A percentile compares a stretch with the other conserved stretches of the same genome.
phyloP scores from a whole-genome alignment of 768 basidiomycete species.

The Trametes punicea region DNA sequence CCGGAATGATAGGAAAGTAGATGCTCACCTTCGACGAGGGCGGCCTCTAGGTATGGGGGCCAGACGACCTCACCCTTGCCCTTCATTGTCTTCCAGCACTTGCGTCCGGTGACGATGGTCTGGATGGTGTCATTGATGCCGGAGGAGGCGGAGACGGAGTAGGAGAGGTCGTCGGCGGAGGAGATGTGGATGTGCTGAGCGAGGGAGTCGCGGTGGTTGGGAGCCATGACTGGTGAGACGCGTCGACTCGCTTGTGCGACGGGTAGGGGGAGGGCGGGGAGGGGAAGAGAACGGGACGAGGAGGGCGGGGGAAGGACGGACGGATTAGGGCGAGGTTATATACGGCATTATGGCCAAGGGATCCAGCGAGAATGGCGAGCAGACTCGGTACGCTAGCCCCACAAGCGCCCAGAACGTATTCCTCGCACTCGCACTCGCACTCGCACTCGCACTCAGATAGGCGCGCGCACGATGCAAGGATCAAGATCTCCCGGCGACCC shows the following conservation, averaged over 20 bases:
- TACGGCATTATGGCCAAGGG: constrained; percentile 10
- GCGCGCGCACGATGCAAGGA: background rate
- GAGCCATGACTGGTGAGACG: constrained; percentile 15
- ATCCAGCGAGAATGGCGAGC: background rate
- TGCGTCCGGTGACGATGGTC: constrained; percentile 31
- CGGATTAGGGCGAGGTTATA: constrained; percentile 18
- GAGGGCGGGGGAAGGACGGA: constrained; percentile 15
- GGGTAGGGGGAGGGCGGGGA: constrained; percentile 3
- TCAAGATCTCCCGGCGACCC: constrained; percentile 2
- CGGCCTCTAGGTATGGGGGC: constrained; percentile 79
- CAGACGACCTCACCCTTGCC: constrained; percentile 75
- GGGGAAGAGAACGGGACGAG: constrained; percentile 7
- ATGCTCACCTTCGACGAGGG: constrained; percentile 63
- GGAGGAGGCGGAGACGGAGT: constrained; percentile 24
- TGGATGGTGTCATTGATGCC: constrained; percentile 30
- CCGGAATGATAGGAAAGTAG: background rate
- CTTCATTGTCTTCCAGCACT: constrained; percentile 69
- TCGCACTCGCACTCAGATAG: background rate
- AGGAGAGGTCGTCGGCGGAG: constrained; percentile 30
- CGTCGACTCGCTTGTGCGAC: constrained; percentile 10
- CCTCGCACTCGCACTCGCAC: background rate
- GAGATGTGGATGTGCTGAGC: constrained; percentile 30
- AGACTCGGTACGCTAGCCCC: background rate
- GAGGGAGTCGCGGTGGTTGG: constrained; percentile 21
- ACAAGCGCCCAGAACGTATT: background rate